phyloP scores from a whole-genome alignment of 768 basidiomycete species.

The Leucogyrophana mollusca region DNA sequence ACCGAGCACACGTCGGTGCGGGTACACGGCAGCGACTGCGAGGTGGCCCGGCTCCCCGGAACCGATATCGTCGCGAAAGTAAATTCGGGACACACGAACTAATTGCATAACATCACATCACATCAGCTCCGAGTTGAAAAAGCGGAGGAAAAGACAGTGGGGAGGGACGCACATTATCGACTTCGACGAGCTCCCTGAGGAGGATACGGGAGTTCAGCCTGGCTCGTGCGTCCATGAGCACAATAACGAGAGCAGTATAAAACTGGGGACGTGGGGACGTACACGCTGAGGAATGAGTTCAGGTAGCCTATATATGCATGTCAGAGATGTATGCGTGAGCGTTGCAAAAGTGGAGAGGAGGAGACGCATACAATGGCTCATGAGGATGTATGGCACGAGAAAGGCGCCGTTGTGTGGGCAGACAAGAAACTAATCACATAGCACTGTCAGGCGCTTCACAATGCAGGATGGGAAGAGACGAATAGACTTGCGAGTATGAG shows the following conservation, averaged over 20 bases:
- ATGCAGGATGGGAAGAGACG: not conserved
- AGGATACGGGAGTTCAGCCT: constrained; percentile 29
- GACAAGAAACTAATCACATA: constrained; percentile 25
- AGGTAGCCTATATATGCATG: constrained; percentile 27
- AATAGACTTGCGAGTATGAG: constrained; percentile 27
- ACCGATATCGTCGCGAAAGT: too few species aligned
- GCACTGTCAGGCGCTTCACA: not conserved
- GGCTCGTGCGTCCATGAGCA: not conserved
- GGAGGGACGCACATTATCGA: constrained; percentile 17
- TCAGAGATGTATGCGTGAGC: not conserved
- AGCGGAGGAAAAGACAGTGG: not conserved
- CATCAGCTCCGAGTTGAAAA: too few species aligned
- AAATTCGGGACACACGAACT: too few species aligned
- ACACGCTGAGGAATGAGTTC: constrained; percentile 38
- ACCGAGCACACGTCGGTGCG: too few species aligned
- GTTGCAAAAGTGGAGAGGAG: not conserved
- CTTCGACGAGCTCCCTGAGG: constrained; percentile 24
- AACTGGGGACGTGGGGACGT: constrained; percentile 6
- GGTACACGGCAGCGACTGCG: too few species aligned
- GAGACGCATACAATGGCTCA: constrained; percentile 33
- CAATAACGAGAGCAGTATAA: too few species aligned
- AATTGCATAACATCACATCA: too few species aligned
- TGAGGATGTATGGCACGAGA: constrained; percentile 35
- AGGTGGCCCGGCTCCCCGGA: too few species aligned
- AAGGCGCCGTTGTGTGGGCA: constrained; percentile 35